Evolutionary conservation across 306 rosid species (phyloP), one percentile per base, ranked within the genome.

Genomic region (Urtica urens): DNA sequence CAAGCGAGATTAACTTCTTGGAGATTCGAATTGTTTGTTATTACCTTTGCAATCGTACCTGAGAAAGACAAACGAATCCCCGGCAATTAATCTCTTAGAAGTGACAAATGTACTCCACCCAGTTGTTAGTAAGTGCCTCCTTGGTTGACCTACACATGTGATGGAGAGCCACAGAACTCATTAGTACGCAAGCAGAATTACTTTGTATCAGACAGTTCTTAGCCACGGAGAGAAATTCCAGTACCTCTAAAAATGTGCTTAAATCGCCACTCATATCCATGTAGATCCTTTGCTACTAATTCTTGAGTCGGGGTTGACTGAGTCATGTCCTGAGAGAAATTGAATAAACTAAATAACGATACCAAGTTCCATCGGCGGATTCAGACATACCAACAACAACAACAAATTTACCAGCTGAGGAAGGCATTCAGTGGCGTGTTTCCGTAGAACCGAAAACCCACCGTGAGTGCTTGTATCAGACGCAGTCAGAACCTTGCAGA

Each of bases 391-490:
- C 29, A 30, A 27, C 51, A 19, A 59, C 4, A 14, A 37, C 16
- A 35, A 34, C 20, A 34, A 26, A 15, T 23, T 60, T 78, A 88
- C 97, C 95, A 90, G 62, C 19, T 78, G 58, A 59, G 95, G 97
- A 72, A 90, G 86, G 72, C 95, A 84, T 51, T 79, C 97, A 0
- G 92, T 90, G 30, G 97, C 97, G 23, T 90, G 97, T 71, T 81
- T 90, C 27, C 97, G 72, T 1, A 81, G 77, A 71, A 90, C 92
- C 13, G 97, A 90, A 72, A 90, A 90, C 18, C 97, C 97, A 0
- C 97, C 97, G 64, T 90, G 97, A 18, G 97, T 90, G 65, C 97
- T 90, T 0, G 97, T 90, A 69, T 90, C 97, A 0, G 95, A 90
- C 1, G 95, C 94, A 7, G 97, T 90, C 33, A 90, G 67, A 38